These are phyloP conservation scores for Paramecium sonneborni DNA, from an alignment of 73 alveolate genomes.

Conservation along the genomic window DNA sequence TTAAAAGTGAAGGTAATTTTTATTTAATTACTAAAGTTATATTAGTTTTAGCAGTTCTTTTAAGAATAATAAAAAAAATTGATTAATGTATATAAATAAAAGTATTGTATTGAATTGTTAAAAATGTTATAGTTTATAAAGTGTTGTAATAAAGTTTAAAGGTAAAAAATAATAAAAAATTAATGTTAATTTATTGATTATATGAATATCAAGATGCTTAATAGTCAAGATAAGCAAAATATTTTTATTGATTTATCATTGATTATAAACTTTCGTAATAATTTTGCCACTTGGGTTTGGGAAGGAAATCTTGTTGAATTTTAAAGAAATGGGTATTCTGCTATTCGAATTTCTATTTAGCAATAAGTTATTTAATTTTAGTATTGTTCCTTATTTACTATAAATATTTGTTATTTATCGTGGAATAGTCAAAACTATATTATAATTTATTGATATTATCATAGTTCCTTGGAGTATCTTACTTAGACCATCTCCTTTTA, in stretches of 20 bases:
- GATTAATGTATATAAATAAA: not conserved
- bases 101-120: not conserved
- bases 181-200: not conserved
- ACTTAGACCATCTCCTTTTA: not conserved
- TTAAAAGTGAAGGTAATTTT: not conserved
- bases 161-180: not conserved
- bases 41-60: not conserved
- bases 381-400: not conserved
- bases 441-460: slow-evolving; percentile 5
- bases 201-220: slow-evolving; percentile 37
- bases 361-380: slow-evolving; percentile 16
- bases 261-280: not conserved
- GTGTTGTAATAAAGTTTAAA: not conserved
- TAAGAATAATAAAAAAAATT: not conserved
- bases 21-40: not conserved
- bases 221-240: slow-evolving; percentile 3
- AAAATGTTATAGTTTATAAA: not conserved
- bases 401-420: not conserved
- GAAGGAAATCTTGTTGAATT: not conserved
- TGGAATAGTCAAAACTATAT: slow-evolving; percentile 19
- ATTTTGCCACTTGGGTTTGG: slow-evolving; percentile 17
- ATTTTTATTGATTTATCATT: slow-evolving; percentile 27
- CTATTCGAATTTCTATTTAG: not conserved
- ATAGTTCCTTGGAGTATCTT: slow-evolving; percentile 30
- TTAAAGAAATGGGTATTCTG: not conserved